Evolutionary conservation across 2,329 filamentous ascomycete species (phyloP).

Genomic region (Rugonectria rugulosa): DNA sequence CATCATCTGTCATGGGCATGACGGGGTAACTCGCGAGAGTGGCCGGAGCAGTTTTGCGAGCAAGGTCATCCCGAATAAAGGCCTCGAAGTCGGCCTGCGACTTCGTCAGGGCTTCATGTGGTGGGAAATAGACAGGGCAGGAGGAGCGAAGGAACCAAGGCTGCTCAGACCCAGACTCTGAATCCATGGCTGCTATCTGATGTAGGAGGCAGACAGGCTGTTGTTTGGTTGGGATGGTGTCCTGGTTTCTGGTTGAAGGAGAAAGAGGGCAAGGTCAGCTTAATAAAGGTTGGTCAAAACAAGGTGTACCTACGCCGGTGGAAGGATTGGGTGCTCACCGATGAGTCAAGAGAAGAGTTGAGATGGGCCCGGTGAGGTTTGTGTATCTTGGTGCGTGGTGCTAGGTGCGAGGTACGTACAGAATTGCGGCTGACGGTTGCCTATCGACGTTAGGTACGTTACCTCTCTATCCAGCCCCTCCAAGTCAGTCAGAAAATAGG

Average conservation of each 20-base stretch:
- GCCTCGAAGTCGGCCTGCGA: slow-evolving; percentile 44
- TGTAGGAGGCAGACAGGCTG: not conserved
- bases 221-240: not conserved
- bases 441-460: too few relatives aligned
- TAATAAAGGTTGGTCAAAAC: slow-evolving; percentile 1
- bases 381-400: too few relatives aligned
- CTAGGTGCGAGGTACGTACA: too few relatives aligned
- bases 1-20: slow-evolving; percentile 22
- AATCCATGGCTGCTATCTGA: slow-evolving; percentile 28
- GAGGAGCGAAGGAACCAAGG: slow-evolving; percentile 51
- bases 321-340: not conserved
- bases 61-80: slow-evolving; percentile 42
- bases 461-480: too few relatives aligned
- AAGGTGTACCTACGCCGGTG: too few relatives aligned
- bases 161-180: slow-evolving; percentile 26
- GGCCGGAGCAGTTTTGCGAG: too few relatives aligned
- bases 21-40: too few relatives aligned
- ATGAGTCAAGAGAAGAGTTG: slow-evolving; percentile 14
- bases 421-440: not conserved
- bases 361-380: not conserved
- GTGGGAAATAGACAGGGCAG: slow-evolving; percentile 49
- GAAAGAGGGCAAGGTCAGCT: too few relatives aligned
- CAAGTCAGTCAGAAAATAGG: too few relatives aligned
- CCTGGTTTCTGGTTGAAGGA: not conserved
- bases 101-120: slow-evolving; percentile 44